Evolutionary conservation across 352 stramenopile genomes (phyloP), one percentile per base, ranked within the genome.

Genomic region (Phytophthora agathidicida): DNA sequence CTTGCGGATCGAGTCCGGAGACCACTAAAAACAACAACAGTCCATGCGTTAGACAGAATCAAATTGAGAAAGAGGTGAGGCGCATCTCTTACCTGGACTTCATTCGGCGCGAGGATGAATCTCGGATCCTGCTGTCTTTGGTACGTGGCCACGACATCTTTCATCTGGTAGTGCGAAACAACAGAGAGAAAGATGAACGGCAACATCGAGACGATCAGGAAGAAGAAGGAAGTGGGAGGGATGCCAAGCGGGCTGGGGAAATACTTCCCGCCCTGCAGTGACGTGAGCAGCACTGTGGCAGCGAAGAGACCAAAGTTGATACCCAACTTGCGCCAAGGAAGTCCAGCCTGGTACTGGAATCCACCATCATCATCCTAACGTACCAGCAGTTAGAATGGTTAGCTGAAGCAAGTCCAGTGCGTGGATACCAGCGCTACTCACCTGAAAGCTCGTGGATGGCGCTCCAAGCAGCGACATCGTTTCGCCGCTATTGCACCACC

Each of bases 171-270:
- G 58, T 96, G 86, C 45, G 69, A 88, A n/a, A 80, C 60, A 8
- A 96, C 60, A 30, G 92, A 86, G 32, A 88, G 47, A 9, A 77
- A 64, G 36, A 96, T 96, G 38, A 80, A 75, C 11, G 71, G 71
- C 39, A 80, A 38, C 51, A 77, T 52, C 28, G 67, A 69, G 14
- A 93, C 63, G 17, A 89, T 41, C 83, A 93, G 93, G 63, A 96
- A 98, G 8, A 73, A 61, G 43, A 68, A 77, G 7, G 83, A 94
- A 24, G 87, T 93, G 54, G 89, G 97, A 27, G 79, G 59, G 45
- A 98, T 97, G 23, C 93, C 93, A 33, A 98, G 52, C 9, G 92
- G 92, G 53, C 74, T 93, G 8, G 77, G 63, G 36, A 97, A 95
- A 27, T 80, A 81, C 31, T 80, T 83, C 33, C 93, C 93, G 30